Evolutionary conservation across 345 rosid species (phyloP), one percentile per base, ranked within the genome.

Genomic region (Tarenaya hassleriana): DNA sequence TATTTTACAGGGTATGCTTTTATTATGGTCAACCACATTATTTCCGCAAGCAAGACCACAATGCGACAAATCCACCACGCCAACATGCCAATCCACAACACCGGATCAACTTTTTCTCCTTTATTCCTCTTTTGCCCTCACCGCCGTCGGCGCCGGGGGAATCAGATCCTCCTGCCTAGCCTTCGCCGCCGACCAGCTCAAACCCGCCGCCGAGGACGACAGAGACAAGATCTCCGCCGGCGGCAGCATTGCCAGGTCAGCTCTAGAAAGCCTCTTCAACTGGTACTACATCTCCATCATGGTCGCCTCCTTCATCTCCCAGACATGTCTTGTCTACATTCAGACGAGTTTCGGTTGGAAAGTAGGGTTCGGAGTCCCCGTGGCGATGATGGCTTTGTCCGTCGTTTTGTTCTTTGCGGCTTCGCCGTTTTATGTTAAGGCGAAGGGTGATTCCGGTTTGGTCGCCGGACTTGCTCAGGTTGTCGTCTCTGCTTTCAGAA

Each of bases 131-230:
- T 70, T 79, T 6, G 58, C 50, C 12, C 55, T 79, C 43, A 73
- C 79, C 41, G 67, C 91, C 15, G 57, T 70, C 0, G 92, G 87
- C 18, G 75, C 79, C 11, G 87, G 87, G 1, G 81, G 87, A 35
- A 60, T 83, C 10, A 72, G 84, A 42, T 73, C 87, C 13, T 74
- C 77, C 39, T 69, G 70, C 40, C 3, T 76, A 21, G 84, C 82
- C 31, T 83, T 83, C 41, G 84, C 83, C 31, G 86, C 81, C 17
- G 81, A 77, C 35, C 90, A 79, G 41, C 33, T 83, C 45, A 50
- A 55, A 48, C 43, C 29, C 7, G 47, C 41, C 14, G 12, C 29
- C 29, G 5, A 24, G n/a, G 27, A 51, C 33, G 27, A 41, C 34
- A 24, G 37, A 12, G 38, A 34, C 24, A 29, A 13, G 19, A 5